Percentiles rank a stretch among this genome's conserved stretches.
Evolutionary conservation across 1,284 basidiomycete genomes (phyloP).

Genomic region (Cryptococcus wingfieldii): DNA sequence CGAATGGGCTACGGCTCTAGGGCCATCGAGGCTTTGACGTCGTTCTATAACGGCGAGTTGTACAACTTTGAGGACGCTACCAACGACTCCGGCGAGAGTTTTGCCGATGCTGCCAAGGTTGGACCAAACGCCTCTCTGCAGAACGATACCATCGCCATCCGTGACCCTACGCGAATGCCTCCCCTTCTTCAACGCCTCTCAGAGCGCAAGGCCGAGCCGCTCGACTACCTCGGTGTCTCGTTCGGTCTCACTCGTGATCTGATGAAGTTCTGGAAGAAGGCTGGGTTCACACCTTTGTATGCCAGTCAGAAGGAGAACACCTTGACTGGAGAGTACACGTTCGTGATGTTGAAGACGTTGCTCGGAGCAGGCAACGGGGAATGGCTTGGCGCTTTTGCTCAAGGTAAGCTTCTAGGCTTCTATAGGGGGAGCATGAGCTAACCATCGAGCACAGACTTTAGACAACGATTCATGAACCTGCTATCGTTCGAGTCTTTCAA

Average conservation of each 20-base stretch:
- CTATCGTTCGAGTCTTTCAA: slow-evolving; percentile 86
- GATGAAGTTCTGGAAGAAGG: slow-evolving; percentile 94
- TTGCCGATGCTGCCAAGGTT: slow-evolving; percentile 60
- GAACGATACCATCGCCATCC: slow-evolving; percentile 69
- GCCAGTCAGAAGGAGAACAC: slow-evolving; percentile 91
- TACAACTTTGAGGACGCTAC: slow-evolving; percentile 77
- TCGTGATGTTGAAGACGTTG: slow-evolving; percentile 84
- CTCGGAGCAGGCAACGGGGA: slow-evolving; percentile 59
- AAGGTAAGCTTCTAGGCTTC: slow-evolving; percentile 57
- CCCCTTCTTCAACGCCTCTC: slow-evolving; percentile 87
- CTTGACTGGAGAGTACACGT: slow-evolving; percentile 93
- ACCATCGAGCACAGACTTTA: slow-evolving; percentile 65
- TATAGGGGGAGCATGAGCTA: neutral
- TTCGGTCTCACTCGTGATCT: slow-evolving; percentile 89
- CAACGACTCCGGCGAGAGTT: slow-evolving; percentile 53
- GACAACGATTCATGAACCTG: slow-evolving; percentile 80
- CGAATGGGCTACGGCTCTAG: slow-evolving; percentile 98
- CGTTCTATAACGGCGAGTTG: slow-evolving; percentile 89
- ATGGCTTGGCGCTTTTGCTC: slow-evolving; percentile 87
- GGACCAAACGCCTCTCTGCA: slow-evolving; percentile 58
- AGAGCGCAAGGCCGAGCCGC: slow-evolving; percentile 80
- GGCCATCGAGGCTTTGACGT: slow-evolving; percentile 78
- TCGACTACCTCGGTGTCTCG: slow-evolving; percentile 95
- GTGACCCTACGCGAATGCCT: slow-evolving; percentile 77
- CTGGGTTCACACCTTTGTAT: slow-evolving; percentile 87